These are phyloP conservation scores for Lactarius tabidus DNA, from an alignment of 768 basidiomycete genomes.

Conservation along the genomic window DNA sequence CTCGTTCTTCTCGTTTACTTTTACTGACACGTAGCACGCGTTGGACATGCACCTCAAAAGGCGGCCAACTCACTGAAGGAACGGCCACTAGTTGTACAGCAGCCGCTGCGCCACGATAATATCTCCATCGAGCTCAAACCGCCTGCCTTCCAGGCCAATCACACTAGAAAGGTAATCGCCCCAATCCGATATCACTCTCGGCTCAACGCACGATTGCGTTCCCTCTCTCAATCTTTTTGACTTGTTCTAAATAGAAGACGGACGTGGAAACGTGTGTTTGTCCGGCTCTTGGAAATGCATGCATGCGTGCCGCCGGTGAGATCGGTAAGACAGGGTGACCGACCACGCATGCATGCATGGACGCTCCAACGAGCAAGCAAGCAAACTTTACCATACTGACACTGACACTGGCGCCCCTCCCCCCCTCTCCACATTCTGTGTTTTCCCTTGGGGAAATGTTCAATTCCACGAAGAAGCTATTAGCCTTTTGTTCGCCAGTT, in stretches of 20 bases:
- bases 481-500: neutral
- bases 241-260: neutral
- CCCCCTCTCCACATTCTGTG: neutral
- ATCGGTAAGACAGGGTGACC: neutral
- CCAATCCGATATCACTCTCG: neutral
- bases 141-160: neutral
- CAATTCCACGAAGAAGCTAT: neutral
- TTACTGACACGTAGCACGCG: neutral
- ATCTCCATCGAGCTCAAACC: slow-evolving; percentile 4
- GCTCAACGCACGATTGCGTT: neutral
- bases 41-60: neutral
- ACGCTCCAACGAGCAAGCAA: neutral
- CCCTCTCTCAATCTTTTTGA: neutral
- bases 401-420: neutral
- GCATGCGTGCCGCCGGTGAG: neutral
- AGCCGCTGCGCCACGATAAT: neutral
- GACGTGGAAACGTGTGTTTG: neutral
- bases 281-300: neutral
- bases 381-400: neutral
- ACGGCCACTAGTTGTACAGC: neutral
- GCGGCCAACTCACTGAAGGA: neutral
- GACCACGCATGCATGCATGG: neutral
- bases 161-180: slow-evolving; percentile 3
- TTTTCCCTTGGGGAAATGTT: neutral
- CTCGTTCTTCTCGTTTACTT: neutral